Evolutionary conservation across 1,284 basidiomycete genomes (phyloP).

Genomic region (Pterula multifida): DNA sequence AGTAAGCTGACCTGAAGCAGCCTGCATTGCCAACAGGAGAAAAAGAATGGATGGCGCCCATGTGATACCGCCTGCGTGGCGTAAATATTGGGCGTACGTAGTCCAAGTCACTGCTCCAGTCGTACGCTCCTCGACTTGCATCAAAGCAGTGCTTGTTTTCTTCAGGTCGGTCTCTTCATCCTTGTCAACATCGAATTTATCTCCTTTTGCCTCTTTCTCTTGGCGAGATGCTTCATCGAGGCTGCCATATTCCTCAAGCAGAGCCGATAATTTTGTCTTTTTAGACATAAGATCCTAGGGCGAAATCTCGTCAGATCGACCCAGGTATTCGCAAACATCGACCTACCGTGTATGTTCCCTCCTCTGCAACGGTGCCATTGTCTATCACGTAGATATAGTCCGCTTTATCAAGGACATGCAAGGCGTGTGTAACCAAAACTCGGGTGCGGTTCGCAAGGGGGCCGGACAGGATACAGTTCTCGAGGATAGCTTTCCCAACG

Average conservation of each 20-base stretch:
- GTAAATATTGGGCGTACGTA: constrained; percentile 43
- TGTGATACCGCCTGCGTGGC: constrained; percentile 35
- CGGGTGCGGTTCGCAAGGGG: constrained; percentile 53
- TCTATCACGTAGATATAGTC: constrained; percentile 69
- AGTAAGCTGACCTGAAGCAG: constrained; percentile 21
- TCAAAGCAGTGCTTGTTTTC: constrained; percentile 24
- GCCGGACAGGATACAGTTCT: constrained; percentile 45
- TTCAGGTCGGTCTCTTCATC: constrained; percentile 15
- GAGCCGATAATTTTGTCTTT: constrained; percentile 39
- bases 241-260: constrained; percentile 53
- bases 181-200: constrained; percentile 8
- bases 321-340: neutral
- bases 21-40: constrained; percentile 25
- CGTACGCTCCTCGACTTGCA: constrained; percentile 44
- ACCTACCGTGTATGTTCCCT: constrained; percentile 46
- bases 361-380: constrained; percentile 51
- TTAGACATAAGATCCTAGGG: constrained; percentile 37
- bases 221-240: constrained; percentile 17
- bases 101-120: constrained; percentile 37
- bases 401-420: constrained; percentile 57
- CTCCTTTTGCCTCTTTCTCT: neutral
- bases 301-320: neutral
- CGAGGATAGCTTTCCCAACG: constrained; percentile 48
- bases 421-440: constrained; percentile 69
- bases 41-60: constrained; percentile 33